These are phyloP conservation scores for Trichoderma aggressivum DNA, from an alignment of 2,329 filamentous ascomycete genomes.

Conservation along the genomic window DNA sequence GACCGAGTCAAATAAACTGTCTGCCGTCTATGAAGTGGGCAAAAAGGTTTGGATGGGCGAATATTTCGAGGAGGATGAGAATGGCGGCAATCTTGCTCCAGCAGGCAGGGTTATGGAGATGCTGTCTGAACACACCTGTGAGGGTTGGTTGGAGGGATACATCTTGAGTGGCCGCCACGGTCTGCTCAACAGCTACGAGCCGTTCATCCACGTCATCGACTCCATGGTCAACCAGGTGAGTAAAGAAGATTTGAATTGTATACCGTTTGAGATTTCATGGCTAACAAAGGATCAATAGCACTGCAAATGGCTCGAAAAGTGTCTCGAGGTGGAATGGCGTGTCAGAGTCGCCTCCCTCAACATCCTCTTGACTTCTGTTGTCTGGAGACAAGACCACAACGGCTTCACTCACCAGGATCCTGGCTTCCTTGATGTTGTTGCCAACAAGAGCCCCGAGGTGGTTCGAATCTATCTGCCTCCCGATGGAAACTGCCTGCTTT, in stretches of 20 bases:
- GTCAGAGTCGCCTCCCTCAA: conserved; percentile 71
- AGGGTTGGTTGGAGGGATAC: conserved; percentile 80
- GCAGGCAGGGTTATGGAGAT: conserved; percentile 78
- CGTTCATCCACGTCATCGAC: conserved; percentile 79
- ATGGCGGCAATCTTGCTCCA: conserved; percentile 69
- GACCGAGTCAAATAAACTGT: conserved; percentile 77
- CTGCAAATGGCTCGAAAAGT: conserved; percentile 83
- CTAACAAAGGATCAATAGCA: conserved; percentile 44
- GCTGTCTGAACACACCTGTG: conserved; percentile 75
- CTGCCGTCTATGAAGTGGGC: conserved; percentile 65
- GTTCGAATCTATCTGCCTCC: conserved; percentile 79
- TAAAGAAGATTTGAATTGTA: no score
- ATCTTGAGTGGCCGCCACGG: conserved; percentile 72
- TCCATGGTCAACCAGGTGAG: conserved; percentile 74
- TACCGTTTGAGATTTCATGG: not conserved
- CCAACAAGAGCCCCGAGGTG: conserved; percentile 76
- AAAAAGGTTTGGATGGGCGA: conserved; percentile 81
- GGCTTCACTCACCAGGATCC: conserved; percentile 81
- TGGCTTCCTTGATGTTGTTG: conserved; percentile 74
- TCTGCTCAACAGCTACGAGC: conserved; percentile 76
- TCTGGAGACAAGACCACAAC: conserved; percentile 82
- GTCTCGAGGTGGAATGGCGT: conserved; percentile 74
- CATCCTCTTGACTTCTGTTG: conserved; percentile 73
- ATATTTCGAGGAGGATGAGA: conserved; percentile 70
- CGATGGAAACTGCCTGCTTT: conserved; percentile 74